A percentile compares a stretch with the other conserved stretches of the same genome.
These are phyloP conservation scores for Drosera capensis DNA, from an alignment of 148 eudicot species.

Conservation along the genomic window DNA sequence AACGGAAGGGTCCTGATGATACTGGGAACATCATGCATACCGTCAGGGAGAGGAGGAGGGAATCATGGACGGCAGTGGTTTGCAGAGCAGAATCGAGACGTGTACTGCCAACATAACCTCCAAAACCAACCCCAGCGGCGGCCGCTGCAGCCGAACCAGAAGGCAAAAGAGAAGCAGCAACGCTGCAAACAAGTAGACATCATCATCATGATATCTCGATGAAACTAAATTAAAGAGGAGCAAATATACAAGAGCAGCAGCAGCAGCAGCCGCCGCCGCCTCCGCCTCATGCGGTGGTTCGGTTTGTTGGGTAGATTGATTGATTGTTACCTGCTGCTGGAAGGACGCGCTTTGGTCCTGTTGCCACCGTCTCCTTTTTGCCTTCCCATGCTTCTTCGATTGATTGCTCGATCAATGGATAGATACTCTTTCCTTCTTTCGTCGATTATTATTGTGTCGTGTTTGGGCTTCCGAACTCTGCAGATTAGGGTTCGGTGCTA, in stretches of 20 bases:
- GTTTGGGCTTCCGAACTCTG: no score
- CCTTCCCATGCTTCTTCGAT: constrained; percentile 64
- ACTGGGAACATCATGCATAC: neutral
- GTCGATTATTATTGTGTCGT: no score
- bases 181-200: constrained; percentile 20
- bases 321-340: constrained; percentile 68
- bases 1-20: neutral
- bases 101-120: constrained; percentile 78
- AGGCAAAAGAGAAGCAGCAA: constrained; percentile 81
- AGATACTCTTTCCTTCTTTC: no score
- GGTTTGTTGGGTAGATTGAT: neutral
- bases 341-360: constrained; percentile 84
- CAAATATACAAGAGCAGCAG: neutral
- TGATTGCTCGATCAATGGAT: no score
- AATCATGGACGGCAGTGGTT: constrained; percentile 14
- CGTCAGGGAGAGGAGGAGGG: neutral
- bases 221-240: neutral
- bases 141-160: no score
- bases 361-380: constrained; percentile 77
- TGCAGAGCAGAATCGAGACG: constrained; percentile 52
- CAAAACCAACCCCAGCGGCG: constrained; percentile 61
- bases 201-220: constrained; percentile 1
- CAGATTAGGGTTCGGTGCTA: no score
- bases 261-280: neutral
- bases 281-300: neutral